A percentile compares a stretch with the other conserved stretches of the same genome.
These are phyloP conservation scores for Periglandula ipomoeae DNA, from an alignment of 2,329 filamentous ascomycete genomes.

Conservation along the genomic window DNA sequence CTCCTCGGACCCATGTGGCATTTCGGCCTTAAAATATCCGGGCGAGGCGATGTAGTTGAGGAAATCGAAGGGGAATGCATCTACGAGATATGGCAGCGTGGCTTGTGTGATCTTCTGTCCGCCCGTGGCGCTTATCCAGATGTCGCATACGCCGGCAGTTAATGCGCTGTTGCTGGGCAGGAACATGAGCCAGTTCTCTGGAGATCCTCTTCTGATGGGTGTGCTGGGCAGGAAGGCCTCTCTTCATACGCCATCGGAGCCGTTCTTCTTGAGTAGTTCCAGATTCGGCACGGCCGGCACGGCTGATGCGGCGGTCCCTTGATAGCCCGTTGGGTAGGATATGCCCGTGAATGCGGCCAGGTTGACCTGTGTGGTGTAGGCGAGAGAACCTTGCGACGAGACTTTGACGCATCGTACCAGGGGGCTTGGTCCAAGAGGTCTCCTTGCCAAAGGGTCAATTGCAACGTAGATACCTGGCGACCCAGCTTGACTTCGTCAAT, in stretches of 20 bases:
- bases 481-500: conserved; percentile 8
- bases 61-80: conserved; percentile 41
- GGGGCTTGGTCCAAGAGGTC: conserved; percentile 18
- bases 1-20: neutral
- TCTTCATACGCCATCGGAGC: no score
- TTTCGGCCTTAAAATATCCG: neutral
- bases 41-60: conserved; percentile 3
- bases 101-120: conserved; percentile 54
- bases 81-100: conserved; percentile 54
- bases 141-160: conserved; percentile 13
- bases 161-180: conserved; percentile 12
- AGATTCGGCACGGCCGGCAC: conserved; percentile 14
- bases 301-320: conserved; percentile 9
- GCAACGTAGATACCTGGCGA: conserved; percentile 3
- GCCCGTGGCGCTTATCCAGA: conserved; percentile 54
- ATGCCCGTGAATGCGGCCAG: conserved; percentile 20
- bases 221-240: conserved; percentile 6
- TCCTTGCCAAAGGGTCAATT: conserved; percentile 25
- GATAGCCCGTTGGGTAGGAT: conserved; percentile 19
- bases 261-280: conserved; percentile 6
- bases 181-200: conserved; percentile 21
- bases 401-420: conserved; percentile 18
- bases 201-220: conserved; percentile 20
- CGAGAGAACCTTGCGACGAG: conserved; percentile 21
- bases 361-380: conserved; percentile 23